Base-by-base conservation (phyloP, 148 eudicot genomes). In the Persicaria maculosa region DNA sequence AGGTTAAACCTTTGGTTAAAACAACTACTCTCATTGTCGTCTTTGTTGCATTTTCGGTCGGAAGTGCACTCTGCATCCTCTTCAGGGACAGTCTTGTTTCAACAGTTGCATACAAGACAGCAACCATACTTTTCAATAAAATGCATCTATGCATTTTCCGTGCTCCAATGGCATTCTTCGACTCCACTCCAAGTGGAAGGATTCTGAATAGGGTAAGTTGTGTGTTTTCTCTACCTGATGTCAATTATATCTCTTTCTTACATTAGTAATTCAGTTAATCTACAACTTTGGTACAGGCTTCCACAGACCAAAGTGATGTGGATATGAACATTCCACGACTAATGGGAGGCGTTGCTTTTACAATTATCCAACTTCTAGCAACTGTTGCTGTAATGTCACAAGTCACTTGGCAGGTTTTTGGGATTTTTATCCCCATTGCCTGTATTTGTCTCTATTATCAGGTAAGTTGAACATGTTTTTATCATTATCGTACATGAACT, bases 81-180 rank as follows among this genome's bases (percentile, higher is more conserved):
- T 83, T 73, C 74, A 83, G 90, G 83, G 82, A 86, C 25, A 76
- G 72, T 55, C 72, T 85, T 50, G 74, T 86, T 61, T 81, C 72
- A 55, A 80, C 81, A 0, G 84, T 78, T 59, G 87, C 88, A 43
- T 88, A 84, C 79, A 80, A 86, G 85, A 90, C 95, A 12, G 87
- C 95, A 9, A 83, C 77, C 31, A 46, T 77, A 61, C 89, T 90
- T 53, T 90, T 90, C 71, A 77, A 80, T 68, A 90, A 83, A 73
- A 90, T 90, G 92, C 91, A 88, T 75, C 47, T 53, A 0, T 79
- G 86, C 81, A 81, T 90, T 50, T 90, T 90, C 20, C 90, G 95
- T 68, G 91, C 95, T 54, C 92, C 92, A 11, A 90, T 90, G 91
- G 88, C 95, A 36, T 90, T 88, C 81, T 90, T 90, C 71, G 95